Base-by-base conservation (phyloP, 129 eudicot genomes). In the Helichrysum umbraculigerum region DNA sequence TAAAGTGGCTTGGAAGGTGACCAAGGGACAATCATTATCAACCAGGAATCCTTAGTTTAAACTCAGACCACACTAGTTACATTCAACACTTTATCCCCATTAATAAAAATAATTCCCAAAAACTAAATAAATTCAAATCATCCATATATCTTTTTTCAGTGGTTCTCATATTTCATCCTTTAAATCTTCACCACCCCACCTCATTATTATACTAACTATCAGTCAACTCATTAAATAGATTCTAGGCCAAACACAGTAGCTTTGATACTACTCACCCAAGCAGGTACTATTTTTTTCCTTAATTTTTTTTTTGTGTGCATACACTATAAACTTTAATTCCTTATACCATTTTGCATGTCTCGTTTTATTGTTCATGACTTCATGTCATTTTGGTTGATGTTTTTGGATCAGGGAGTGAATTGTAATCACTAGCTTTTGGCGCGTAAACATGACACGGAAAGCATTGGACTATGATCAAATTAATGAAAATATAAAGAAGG, bases 401-500 rank as follows among this genome's bases (percentile, higher is more conserved):
- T 2, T 39, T 8, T 41, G 2, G 14, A 41, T 9, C 47, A 9
- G 14, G 60, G 17, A 16, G 60, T 54, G 21, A 54, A 17, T 2
- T 4, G 22, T 6, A n/a, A 54, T 7, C 9, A 17, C 14, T 54
- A 54, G 60, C 60, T 54, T 16, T 68, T 75, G 54, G 47, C 50
- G 4, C 61, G 52, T 47, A 22, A 69, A 54, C 86, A 93, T 93
- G 98, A 66, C 95, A 39, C 70, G 72, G 25, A 90, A 78, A 78
- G 83, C 88, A 29, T 72, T 93, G 87, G 98, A 93, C 76, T 88
- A 90, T 63, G 97, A 93, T 59, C 79, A 84, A 15, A 50, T 93
- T 72, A 93, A 93, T 73, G 96, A 90, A 84, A 93, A 93, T 82
- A 96, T 93, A 76, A 93, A 93, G 97, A 93, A 81, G 82, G 90